Percentiles rank a stretch among this genome's conserved stretches.
Evolutionary conservation across 495 filamentous ascomycete species (phyloP).

Genomic region (Aspergillus bertholletiae): DNA sequence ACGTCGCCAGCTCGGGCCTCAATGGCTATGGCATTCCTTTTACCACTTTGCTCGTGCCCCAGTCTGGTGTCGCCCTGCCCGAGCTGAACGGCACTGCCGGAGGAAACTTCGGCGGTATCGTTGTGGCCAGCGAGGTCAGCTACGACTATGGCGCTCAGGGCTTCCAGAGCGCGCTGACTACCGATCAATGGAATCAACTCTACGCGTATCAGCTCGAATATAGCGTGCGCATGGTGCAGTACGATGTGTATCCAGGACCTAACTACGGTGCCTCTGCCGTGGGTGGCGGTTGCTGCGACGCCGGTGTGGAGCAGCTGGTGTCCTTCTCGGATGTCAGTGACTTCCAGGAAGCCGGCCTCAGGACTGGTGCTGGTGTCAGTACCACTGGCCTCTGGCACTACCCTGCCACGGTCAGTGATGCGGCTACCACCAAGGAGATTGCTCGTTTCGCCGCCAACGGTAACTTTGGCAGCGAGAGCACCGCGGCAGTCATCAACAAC

Average conservation of each 20-base stretch:
- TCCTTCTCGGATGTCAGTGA: slow-evolving; percentile 44
- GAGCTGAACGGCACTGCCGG: slow-evolving; percentile 41
- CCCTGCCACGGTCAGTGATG: slow-evolving; percentile 52
- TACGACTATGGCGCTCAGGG: slow-evolving; percentile 45
- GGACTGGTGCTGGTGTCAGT: slow-evolving; percentile 47
- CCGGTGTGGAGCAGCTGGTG: slow-evolving; percentile 49
- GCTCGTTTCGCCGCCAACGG: slow-evolving; percentile 46
- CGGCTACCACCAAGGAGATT: slow-evolving; percentile 49
- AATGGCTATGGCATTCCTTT: slow-evolving; percentile 62
- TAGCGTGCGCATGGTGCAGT: slow-evolving; percentile 58
- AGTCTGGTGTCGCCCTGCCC: slow-evolving; percentile 48
- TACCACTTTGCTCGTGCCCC: slow-evolving; percentile 50
- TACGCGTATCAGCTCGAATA: slow-evolving; percentile 57
- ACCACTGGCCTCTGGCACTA: slow-evolving; percentile 56
- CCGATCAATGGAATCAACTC: slow-evolving; percentile 52
- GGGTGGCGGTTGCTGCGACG: slow-evolving; percentile 43
- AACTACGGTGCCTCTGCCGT: slow-evolving; percentile 44
- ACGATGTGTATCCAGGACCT: slow-evolving; percentile 52
- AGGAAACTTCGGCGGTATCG: slow-evolving; percentile 57
- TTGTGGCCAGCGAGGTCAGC: slow-evolving; percentile 53
- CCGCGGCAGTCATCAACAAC: slow-evolving; percentile 60
- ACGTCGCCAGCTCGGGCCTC: slow-evolving; percentile 48
- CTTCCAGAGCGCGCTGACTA: slow-evolving; percentile 52
- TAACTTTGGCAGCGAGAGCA: slow-evolving; percentile 21
- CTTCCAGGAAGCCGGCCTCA: slow-evolving; percentile 50